Percentiles rank a stretch among this genome's conserved stretches.
phyloP scores from a whole-genome alignment of 23 red algal species.

The Gracilaria caudata region DNA sequence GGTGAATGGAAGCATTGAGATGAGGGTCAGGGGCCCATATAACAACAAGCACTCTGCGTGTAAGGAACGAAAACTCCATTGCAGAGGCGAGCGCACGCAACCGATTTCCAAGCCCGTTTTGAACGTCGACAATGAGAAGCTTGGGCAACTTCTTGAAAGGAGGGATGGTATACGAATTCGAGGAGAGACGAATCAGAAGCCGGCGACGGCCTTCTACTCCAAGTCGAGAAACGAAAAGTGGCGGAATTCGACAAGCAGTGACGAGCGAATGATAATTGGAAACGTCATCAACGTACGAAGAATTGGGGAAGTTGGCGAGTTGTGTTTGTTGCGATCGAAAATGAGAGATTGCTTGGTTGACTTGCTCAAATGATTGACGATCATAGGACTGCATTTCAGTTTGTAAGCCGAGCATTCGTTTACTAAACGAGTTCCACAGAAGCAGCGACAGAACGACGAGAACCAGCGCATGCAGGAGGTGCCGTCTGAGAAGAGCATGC shows the following conservation, averaged over 20 bases:
- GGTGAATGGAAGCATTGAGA: conserved; percentile 46
- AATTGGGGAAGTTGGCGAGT: conserved; percentile 6
- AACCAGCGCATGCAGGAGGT: conserved; percentile 1
- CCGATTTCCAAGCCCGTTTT: conserved; percentile 72
- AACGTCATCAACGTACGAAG: conserved; percentile 8
- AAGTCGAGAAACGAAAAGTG: conserved; percentile 32
- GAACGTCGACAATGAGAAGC: conserved; percentile 61
- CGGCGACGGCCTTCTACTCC: conserved; percentile 31
- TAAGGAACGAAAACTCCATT: conserved; percentile 51
- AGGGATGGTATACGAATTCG: conserved; percentile 12
- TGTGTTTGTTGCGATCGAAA: not conserved
- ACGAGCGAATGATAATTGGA: conserved; percentile 25
- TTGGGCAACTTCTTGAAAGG: conserved; percentile 32
- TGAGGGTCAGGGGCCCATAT: conserved; percentile 63
- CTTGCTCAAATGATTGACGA: not conserved
- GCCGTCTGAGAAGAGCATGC: not conserved
- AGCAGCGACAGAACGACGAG: not conserved
- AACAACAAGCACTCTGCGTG: conserved; percentile 41
- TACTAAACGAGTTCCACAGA: conserved; percentile 14
- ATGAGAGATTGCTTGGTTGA: conserved; percentile 12
- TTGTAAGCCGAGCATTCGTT: conserved; percentile 13
- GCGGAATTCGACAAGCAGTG: conserved; percentile 20
- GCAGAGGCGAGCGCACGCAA: conserved; percentile 61
- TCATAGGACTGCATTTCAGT: not conserved
- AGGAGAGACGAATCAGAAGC: conserved; percentile 29